Base-by-base conservation (phyloP, 768 basidiomycete species). In the Lactarius tabidus region DNA sequence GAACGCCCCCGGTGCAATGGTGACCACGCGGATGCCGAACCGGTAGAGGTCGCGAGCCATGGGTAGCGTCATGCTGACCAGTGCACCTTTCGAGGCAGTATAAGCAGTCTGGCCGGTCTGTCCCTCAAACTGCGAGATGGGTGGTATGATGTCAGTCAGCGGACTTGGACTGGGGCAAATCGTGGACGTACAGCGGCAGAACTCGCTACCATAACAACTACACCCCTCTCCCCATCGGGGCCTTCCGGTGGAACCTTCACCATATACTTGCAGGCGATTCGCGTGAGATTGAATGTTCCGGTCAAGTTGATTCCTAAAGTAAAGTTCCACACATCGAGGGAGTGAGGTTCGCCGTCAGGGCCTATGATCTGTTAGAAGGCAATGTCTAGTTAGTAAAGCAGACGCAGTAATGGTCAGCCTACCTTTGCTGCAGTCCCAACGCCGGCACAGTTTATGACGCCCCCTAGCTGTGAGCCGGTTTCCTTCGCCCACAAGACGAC, bases 361-460 rank as follows among this genome's bases (percentile, higher is more conserved):
- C 81, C 79, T 41, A 86, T 80, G 10, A 84, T 80, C 78, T 84
- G 77, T 45, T 53, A 0, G 67, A 18, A 39, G 15, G 41, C 17
- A n/a, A 45, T 14, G 48, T 10, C 18, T 12, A 31, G 33, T 57
- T 20, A 41, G 57, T 29, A 29, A 17, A 26, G 12, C 33, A 6
- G 26, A 20, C 33, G 20, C 23, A 28, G 28, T 7, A 6, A 6
- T 5, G 10, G 45, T 57, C 18, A 33, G 28, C 74, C n/a, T 58
- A 71, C 71, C 62, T 71, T 72, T 36, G 73, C 74, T 18, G 70
- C 70, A 51, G 68, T 73, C 20, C 79, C 85, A 0, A 85, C 79
- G 4, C 85, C 86, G 4, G 84, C 85, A 66, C 81, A 81, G 70
- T 85, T 84, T 10, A 87, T 78, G 5, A 86, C 81, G 10, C 86